Conservation (phyloP, 768 basidiomycete genomes). For the Lyophyllum decastes region DNA sequence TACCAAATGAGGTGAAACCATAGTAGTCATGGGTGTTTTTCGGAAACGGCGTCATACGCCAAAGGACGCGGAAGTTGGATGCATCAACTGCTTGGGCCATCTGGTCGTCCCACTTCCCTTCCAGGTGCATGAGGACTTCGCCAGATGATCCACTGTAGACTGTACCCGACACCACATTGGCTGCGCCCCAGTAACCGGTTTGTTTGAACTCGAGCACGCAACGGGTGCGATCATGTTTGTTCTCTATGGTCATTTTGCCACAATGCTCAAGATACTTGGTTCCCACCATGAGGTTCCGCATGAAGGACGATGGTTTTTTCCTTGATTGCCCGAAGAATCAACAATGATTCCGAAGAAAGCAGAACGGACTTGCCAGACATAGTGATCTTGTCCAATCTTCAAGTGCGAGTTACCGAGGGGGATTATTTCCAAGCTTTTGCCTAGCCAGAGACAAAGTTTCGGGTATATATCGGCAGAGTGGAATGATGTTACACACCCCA, state of each 20-base stretch:
- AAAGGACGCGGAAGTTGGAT: slow-evolving; percentile 72
- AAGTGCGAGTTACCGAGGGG: slow-evolving; percentile 74
- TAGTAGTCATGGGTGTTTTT: slow-evolving; percentile 72
- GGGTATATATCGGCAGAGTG: slow-evolving; percentile 8
- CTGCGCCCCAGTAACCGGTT: slow-evolving; percentile 79
- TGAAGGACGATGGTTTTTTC: slow-evolving; percentile 87
- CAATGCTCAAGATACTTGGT: slow-evolving; percentile 88
- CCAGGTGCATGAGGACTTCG: slow-evolving; percentile 59
- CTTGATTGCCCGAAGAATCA: slow-evolving; percentile 36
- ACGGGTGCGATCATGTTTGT: slow-evolving; percentile 50
- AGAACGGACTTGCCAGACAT: slow-evolving; percentile 58
- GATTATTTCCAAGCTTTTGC: slow-evolving; percentile 88
- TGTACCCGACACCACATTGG: slow-evolving; percentile 69
- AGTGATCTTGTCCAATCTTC: slow-evolving; percentile 66
- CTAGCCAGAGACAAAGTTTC: slow-evolving; percentile 36
- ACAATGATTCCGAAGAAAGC: background rate
- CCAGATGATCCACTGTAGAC: slow-evolving; percentile 53
- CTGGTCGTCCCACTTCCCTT: slow-evolving; percentile 90
- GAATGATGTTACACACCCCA: slow-evolving; percentile 64
- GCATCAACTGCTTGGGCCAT: slow-evolving; percentile 68
- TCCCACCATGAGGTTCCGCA: slow-evolving; percentile 88
- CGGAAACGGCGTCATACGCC: slow-evolving; percentile 76
- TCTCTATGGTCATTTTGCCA: slow-evolving; percentile 77
- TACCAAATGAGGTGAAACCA: slow-evolving; percentile 80
- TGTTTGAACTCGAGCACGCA: slow-evolving; percentile 87